Evolutionary conservation across 805 yeast species (phyloP).

Genomic region (Starmerella etchellsii): DNA sequence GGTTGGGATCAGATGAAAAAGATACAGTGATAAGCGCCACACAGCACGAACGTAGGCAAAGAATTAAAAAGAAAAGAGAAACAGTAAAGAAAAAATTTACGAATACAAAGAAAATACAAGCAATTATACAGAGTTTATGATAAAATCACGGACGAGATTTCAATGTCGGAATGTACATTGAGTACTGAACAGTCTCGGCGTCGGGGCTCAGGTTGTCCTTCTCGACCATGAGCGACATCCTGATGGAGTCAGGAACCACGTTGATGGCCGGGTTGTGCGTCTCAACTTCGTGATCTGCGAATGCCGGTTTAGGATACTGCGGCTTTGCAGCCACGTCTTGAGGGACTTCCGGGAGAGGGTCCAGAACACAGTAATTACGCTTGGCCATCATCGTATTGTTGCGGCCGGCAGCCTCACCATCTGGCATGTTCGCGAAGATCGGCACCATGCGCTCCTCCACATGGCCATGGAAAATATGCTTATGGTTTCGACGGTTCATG

Average conservation of each 20-base stretch:
- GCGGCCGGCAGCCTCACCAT: constrained; percentile 33
- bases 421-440: constrained; percentile 47
- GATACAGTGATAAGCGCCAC: too few species aligned
- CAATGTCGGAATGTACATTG: constrained; percentile 52
- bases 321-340: not conserved
- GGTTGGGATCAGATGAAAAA: not conserved
- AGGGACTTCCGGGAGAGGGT: constrained; percentile 9
- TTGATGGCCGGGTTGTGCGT: constrained; percentile 8
- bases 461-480: constrained; percentile 50
- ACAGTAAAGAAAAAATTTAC: too few species aligned
- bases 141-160: too few species aligned
- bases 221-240: constrained; percentile 65
- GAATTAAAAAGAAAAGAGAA: too few species aligned
- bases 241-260: constrained; percentile 36
- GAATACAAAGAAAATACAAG: too few species aligned
- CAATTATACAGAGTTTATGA: too few species aligned
- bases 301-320: constrained; percentile 17
- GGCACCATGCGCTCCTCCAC: constrained; percentile 78
- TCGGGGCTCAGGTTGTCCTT: constrained; percentile 36
- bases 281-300: constrained; percentile 3
- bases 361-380: constrained; percentile 44
- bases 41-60: too few species aligned
- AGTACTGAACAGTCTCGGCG: constrained; percentile 52
- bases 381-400: constrained; percentile 44
- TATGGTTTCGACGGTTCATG: constrained; percentile 50